phyloP scores from a whole-genome alignment of 805 yeast genomes.

The Sungouiozyma intestinalis region DNA sequence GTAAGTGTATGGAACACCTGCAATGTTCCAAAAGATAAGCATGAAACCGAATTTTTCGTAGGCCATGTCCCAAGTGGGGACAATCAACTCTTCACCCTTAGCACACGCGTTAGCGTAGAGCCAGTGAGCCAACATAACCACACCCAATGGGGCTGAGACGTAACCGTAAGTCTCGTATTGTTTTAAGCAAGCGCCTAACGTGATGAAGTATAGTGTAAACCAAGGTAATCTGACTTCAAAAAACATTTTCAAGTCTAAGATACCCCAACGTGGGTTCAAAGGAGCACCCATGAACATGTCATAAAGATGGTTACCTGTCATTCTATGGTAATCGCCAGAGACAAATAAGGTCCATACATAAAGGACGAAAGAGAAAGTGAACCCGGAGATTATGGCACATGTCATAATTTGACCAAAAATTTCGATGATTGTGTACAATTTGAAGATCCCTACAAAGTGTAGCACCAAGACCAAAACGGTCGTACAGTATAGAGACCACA shows the following conservation, averaged over 20 bases:
- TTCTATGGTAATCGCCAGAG: slow-evolving; percentile 70
- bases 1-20: slow-evolving; percentile 97
- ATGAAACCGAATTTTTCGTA: slow-evolving; percentile 99
- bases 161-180: slow-evolving; percentile 78
- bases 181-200: slow-evolving; percentile 62
- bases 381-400: slow-evolving; percentile 75
- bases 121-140: slow-evolving; percentile 79
- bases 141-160: slow-evolving; percentile 63
- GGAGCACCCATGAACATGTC: slow-evolving; percentile 98
- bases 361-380: slow-evolving; percentile 52
- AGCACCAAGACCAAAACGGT: slow-evolving; percentile 46
- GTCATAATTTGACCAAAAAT: slow-evolving; percentile 88
- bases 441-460: slow-evolving; percentile 69
- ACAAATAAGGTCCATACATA: slow-evolving; percentile 58
- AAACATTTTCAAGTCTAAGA: slow-evolving; percentile 90
- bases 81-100: slow-evolving; percentile 94
- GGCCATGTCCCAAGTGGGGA: slow-evolving; percentile 99
- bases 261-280: slow-evolving; percentile 89
- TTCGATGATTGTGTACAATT: slow-evolving; percentile 64
- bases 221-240: slow-evolving; percentile 96
- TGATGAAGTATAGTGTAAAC: slow-evolving; percentile 76
- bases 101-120: slow-evolving; percentile 93
- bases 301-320: slow-evolving; percentile 85
- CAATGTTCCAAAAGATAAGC: slow-evolving; percentile 97
- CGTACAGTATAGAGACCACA: slow-evolving; percentile 69